Evolutionary conservation across 208 protist species (phyloP), one percentile per base, ranked within the genome.

Genomic region (Acanthamoeba castellanii): DNA sequence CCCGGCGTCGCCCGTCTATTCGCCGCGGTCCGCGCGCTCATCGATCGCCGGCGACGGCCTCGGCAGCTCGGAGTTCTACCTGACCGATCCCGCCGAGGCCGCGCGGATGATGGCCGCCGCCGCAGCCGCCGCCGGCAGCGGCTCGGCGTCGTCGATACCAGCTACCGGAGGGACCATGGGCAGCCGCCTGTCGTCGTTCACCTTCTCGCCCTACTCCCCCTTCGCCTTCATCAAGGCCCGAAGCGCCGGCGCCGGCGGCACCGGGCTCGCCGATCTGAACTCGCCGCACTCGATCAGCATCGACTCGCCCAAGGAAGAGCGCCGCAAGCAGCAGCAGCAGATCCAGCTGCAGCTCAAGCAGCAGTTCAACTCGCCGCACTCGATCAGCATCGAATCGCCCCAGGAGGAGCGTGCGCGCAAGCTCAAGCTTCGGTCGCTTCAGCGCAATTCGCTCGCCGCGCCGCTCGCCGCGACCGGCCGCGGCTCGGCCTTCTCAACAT

Each of bases 281-380:
- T 82, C 74, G 74, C 74, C 74, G 37, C 74, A 82, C 74, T 82
- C 74, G 74, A 82, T 52, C 32, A 52, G 74, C 74, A 52, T 82
- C n/a, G 70, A 78, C 14, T 78, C 32, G 70, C 70, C 70, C 70
- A 37, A 78, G 32, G 70, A 78, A 22, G 34, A 47, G 37, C 70
- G 32, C 30, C 27, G 11, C 22, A 13, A 22, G 55, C 20, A 25
- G 55, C 55, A 61, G 55, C 55, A 61, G 55, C 55, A 61, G 20
- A 13, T 25, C 20, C 55, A 61, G 55, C 55, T 25, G 32, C n/a
- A 74, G 66, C 18, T 25, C 66, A 74, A 25, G 22, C n/a, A 50
- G 20, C 30, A 27, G 66, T 22, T 82, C 32, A 25, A 50, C 22
- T 82, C 74, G 74, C 74, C 74, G 37, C 74, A 82, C 74, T 82